phyloP scores from a whole-genome alignment of 805 yeast genomes.

The Candida parachauliodes region DNA sequence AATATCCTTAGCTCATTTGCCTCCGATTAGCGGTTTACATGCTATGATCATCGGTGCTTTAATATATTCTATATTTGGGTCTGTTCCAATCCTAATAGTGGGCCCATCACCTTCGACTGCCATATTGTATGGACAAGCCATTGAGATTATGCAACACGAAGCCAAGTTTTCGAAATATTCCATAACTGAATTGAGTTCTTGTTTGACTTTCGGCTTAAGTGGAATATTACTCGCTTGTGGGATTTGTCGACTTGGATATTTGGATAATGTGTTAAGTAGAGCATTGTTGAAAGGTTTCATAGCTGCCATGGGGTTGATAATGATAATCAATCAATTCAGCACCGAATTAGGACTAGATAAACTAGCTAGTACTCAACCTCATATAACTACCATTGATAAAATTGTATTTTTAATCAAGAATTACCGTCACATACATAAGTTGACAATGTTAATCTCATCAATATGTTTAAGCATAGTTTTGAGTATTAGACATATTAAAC shows the following conservation, averaged over 20 bases:
- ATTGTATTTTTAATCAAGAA: constrained; percentile 13
- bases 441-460: constrained; percentile 17
- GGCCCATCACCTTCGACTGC: constrained; percentile 93
- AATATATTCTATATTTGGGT: constrained; percentile 73
- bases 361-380: constrained; percentile 17
- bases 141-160: constrained; percentile 36
- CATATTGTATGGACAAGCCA: constrained; percentile 74
- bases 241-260: constrained; percentile 69
- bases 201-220: constrained; percentile 69
- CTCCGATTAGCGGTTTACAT: constrained; percentile 74
- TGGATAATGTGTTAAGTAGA: constrained; percentile 75
- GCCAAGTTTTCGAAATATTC: constrained; percentile 39
- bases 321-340: constrained; percentile 56
- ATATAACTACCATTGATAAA: constrained; percentile 21
- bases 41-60: constrained; percentile 76
- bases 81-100: constrained; percentile 85
- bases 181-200: constrained; percentile 51
- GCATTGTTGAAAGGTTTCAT: constrained; percentile 79
- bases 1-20: constrained; percentile 77
- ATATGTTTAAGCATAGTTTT: constrained; percentile 21
- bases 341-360: constrained; percentile 40
- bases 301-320: constrained; percentile 79
- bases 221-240: constrained; percentile 65
- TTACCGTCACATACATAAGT: constrained; percentile 12
- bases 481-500: constrained; percentile 17